Evolutionary conservation across 2,329 filamentous ascomycete genomes (phyloP), one percentile per base, ranked within the genome.

Genomic region (Leptographium galeiforme): DNA sequence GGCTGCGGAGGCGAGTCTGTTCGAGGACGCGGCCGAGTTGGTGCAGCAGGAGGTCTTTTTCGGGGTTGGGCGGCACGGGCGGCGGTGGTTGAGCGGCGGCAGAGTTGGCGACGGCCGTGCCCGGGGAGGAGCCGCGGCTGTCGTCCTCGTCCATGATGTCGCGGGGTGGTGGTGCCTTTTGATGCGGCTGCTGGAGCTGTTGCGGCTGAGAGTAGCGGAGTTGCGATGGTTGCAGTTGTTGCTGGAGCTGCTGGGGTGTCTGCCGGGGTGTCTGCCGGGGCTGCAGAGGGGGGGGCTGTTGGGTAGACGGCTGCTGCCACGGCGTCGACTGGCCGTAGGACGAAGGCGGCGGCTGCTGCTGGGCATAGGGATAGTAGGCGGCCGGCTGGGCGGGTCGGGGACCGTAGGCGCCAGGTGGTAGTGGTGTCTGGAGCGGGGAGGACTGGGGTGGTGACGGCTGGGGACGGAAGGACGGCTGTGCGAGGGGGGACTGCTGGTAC

Each of bases 61-160:
- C 89, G 0, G 93, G 93, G 62, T 98, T 98, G 0, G 89, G 90
- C 0, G 93, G 91, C 36, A 96, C 89, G 0, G 91, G 90, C 0
- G 93, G 91, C 81, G 7, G 84, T 76, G 8, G 81, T 64, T 25
- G 75, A 8, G 8, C 34, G 16, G 53, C 12, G 39, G 33, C 11
- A 16, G 47, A 51, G n/a, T 40, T 33, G 39, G 33, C 40, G 19
- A 4, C 30, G 13, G 41, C 47, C n/a, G 25, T 16, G 11, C 47
- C 47, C 4, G 19, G 50, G n/a, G 25, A 13, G 10, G 43, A 30
- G 18, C 43, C 19, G 10, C n/a, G 45, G 48, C 13, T 40, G 79
- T 66, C 11, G 73, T 73, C 14, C 52, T 78, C 77, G 57, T 82
- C 78, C 60, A 82, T 73, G 32, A 78, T 64, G 62, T 82, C 77